A percentile compares a stretch with the other conserved stretches of the same genome.
These are phyloP conservation scores for Nepenthes mirabilis DNA, from an alignment of 148 eudicot genomes.

Conservation along the genomic window DNA sequence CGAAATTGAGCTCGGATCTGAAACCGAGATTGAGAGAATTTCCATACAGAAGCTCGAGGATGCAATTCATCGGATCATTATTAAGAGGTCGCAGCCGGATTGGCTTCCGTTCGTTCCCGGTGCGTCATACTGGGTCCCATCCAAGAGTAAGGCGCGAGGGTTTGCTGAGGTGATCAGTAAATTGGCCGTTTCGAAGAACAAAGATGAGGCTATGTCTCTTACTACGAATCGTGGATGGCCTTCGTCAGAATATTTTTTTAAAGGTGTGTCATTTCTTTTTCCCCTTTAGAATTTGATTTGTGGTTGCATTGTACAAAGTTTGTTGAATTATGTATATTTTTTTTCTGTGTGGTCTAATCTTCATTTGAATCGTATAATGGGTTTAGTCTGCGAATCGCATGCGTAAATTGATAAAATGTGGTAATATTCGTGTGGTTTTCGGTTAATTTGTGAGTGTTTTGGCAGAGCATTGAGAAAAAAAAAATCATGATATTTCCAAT, in stretches of 20 bases:
- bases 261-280: conserved; percentile 10
- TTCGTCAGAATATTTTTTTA: conserved; percentile 32
- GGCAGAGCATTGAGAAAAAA: too few relatives aligned
- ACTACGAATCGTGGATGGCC: conserved; percentile 53
- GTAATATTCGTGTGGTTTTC: too few relatives aligned
- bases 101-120: conserved; percentile 71
- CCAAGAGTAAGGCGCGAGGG: conserved; percentile 32
- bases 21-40: conserved; percentile 21
- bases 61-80: conserved; percentile 47
- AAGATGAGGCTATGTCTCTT: conserved; percentile 21
- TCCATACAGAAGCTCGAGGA: conserved; percentile 51
- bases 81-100: conserved; percentile 46
- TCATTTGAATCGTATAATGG: too few relatives aligned
- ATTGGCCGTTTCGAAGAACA: conserved; percentile 19
- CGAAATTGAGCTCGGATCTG: conserved; percentile 6
- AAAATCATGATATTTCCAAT: too few relatives aligned
- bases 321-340: background rate
- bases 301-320: background rate
- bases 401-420: too few relatives aligned
- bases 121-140: conserved; percentile 84
- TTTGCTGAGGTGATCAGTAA: conserved; percentile 30
- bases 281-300: background rate
- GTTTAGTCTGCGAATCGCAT: too few relatives aligned
- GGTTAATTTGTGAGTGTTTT: too few relatives aligned
- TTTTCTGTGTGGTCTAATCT: too few relatives aligned